Evolutionary conservation across 306 rosid species (phyloP).

Genomic region (Chamaecrista fasciculata): DNA sequence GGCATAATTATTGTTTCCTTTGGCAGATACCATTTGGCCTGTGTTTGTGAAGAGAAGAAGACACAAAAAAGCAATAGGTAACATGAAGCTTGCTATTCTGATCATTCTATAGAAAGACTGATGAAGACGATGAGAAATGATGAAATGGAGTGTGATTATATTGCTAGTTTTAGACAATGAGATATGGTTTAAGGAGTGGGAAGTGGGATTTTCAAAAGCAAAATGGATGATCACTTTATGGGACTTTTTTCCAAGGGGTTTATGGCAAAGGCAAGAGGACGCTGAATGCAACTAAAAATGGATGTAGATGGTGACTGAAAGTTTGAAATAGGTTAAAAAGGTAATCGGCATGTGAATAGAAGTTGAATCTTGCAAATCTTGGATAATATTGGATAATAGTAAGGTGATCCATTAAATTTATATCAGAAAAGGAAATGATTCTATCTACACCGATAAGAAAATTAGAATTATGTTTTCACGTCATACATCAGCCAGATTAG

Average conservation of each 20-base stretch:
- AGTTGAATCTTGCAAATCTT: slow-evolving; percentile 13
- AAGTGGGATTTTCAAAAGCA: slow-evolving; percentile 1
- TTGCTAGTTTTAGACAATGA: slow-evolving; percentile 13
- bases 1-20: slow-evolving; percentile 33
- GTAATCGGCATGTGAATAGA: slow-evolving; percentile 23
- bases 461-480: neutral
- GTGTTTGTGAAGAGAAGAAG: slow-evolving; percentile 11
- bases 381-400: neutral
- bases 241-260: neutral
- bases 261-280: slow-evolving; percentile 31
- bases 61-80: neutral
- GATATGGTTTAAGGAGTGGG: slow-evolving; percentile 1
- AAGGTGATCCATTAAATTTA: too few species aligned
- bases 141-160: neutral
- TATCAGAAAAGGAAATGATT: neutral
- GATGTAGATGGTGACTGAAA: slow-evolving; percentile 29
- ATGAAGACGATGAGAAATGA: neutral
- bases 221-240: slow-evolving; percentile 25
- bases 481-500: neutral
- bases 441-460: neutral
- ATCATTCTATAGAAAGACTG: slow-evolving; percentile 18
- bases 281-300: slow-evolving; percentile 36
- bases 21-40: slow-evolving; percentile 12
- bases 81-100: slow-evolving; percentile 5
- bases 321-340: slow-evolving; percentile 23